Percentiles rank a stretch among this genome's conserved stretches.
These are phyloP conservation scores for Epicoccum nigrum DNA, from an alignment of 2,329 filamentous ascomycete genomes.

Conservation along the genomic window DNA sequence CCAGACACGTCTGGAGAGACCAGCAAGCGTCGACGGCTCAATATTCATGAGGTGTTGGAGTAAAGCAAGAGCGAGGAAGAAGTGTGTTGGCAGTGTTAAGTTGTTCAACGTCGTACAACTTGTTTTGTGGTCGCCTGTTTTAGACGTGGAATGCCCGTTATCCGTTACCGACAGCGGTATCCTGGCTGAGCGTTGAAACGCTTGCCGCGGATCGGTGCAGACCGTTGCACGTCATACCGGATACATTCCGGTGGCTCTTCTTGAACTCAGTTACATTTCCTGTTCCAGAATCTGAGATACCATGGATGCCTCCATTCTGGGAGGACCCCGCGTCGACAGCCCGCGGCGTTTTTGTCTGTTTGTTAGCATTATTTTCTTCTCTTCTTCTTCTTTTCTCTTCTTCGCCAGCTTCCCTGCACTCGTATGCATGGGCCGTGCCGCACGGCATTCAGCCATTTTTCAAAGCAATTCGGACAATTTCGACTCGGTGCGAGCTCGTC, in stretches of 20 bases:
- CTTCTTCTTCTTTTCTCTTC: background rate
- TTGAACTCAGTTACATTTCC: background rate
- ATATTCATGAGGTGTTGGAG: constrained; percentile 47
- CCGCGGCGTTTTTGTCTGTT: background rate
- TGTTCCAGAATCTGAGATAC: constrained; percentile 9
- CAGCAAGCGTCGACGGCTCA: constrained; percentile 44
- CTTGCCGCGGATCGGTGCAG: constrained; percentile 7
- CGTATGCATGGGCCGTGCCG: background rate
- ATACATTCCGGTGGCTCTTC: background rate
- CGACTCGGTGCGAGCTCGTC: no score
- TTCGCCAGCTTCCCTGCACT: no score
- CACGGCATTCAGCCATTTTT: background rate
- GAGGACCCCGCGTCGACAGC: background rate
- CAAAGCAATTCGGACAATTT: no score
- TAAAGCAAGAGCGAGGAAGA: constrained; percentile 14
- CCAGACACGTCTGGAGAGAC: constrained; percentile 43
- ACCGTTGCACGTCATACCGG: background rate
- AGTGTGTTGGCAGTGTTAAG: background rate
- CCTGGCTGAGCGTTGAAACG: constrained; percentile 8
- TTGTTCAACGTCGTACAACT: constrained; percentile 8
- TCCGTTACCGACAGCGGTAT: background rate
- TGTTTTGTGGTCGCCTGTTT: constrained; percentile 9
- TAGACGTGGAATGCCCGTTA: constrained; percentile 7
- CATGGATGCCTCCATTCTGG: constrained; percentile 2
- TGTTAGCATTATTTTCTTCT: background rate